Base-by-base conservation (phyloP, 345 rosid species). In the Sapria himalayana region DNA sequence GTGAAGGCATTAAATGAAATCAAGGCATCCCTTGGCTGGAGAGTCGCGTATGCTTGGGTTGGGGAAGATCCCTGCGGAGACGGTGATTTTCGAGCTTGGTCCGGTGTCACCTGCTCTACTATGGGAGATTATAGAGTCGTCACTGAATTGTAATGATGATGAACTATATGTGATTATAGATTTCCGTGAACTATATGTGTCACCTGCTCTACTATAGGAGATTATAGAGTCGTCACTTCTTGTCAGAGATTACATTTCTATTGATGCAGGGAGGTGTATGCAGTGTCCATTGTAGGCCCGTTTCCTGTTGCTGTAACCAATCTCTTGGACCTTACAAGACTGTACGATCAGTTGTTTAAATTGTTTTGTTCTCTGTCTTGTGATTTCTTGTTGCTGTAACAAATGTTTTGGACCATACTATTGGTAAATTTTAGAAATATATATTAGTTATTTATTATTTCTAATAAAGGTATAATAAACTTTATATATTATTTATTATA, bases 1-100 rank as follows among this genome's bases (percentile, higher is more conserved):
- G 94, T 81, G 55, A 86, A 86, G 71, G 97, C 97, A 31, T 65
- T 86, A 64, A 86, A 78, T 60, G 94, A 86, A 60, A 86, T 86
- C 16, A 86, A 86, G 66, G 82, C 97, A 17, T 86, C 94, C 21
- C 72, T 86, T 18, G 97, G 97, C 22, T 86, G 97, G 97, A 72
- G 92, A 55, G 94, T 86, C 24, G 93, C 81, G 14, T 86, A 86
- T 55, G 71, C 94, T 9, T 86, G 97, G 97, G 71, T 86, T 4
- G 97, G 97, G 35, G 97, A 86, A 10, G 97, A 86, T 57, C 97
- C 97, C 9, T 86, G 97, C 6, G 97, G 97, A 9, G 94, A 78
- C 47, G 79, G 81, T 9, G 78, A 69, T 29, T 74, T 78, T 39
- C 92, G 68, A 2, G 82, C 93, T 8, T 86, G 97, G 97, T 78